phyloP scores from a whole-genome alignment of 106 monocot genomes.

The Allium cepa region DNA sequence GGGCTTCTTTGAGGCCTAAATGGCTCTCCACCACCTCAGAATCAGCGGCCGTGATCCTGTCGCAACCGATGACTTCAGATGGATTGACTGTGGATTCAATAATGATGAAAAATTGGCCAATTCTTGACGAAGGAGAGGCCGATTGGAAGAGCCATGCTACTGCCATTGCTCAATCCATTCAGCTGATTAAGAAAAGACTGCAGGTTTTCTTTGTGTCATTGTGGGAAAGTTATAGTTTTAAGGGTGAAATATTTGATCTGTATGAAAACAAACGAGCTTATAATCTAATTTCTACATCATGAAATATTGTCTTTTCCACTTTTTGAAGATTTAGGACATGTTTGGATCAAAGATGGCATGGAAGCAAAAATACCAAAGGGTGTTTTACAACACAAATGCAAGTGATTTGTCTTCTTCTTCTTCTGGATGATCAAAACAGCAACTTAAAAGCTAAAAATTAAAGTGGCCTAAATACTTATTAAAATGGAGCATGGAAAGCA shows the following conservation, averaged over 20 bases:
- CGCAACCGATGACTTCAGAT: conserved; percentile 46
- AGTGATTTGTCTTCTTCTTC: no score
- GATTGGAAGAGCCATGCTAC: conserved; percentile 98
- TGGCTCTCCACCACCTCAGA: conserved; percentile 27
- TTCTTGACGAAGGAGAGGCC: conserved; percentile 53
- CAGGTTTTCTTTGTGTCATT: conserved; percentile 33
- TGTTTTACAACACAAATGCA: no score
- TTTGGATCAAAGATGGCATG: no score
- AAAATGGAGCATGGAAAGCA: no score
- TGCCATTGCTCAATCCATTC: conserved; percentile 70
- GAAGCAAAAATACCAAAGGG: no score
- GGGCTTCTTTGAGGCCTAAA: not conserved
- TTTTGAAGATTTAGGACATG: no score
- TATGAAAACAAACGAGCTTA: not conserved
- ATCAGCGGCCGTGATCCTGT: conserved; percentile 10
- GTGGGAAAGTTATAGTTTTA: not conserved
- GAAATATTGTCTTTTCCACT: no score
- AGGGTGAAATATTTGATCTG: not conserved
- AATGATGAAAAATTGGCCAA: conserved; percentile 60
- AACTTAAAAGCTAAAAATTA: no score
- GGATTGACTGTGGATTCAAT: conserved; percentile 83
- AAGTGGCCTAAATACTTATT: no score
- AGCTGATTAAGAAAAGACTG: conserved; percentile 83
- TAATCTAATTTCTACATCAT: no score
- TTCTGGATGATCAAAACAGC: no score